Evolutionary conservation across 1,284 basidiomycete genomes (phyloP), one percentile per base, ranked within the genome.

Genomic region (Apiotrichum gracile): DNA sequence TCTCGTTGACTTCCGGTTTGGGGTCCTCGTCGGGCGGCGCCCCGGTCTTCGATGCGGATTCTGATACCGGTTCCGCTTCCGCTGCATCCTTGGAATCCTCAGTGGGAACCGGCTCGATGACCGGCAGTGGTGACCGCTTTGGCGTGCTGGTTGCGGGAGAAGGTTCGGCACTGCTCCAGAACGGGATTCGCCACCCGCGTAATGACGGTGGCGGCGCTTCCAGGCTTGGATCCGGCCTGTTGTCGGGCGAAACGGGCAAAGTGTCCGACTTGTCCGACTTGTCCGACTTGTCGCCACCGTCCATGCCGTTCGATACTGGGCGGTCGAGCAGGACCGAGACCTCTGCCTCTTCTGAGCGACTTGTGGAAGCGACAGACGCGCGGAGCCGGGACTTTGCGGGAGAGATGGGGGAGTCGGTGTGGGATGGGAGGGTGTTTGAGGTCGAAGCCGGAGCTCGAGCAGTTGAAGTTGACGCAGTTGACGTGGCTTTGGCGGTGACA

Each of bases 151-250:
- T n/a, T 8, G 33, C 17, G 33, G 19, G 5, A 16, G 27, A 6
- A n/a, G 26, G 27, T 16, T 22, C 29, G 1, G 29, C 5, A 21
- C 43, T 45, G 31, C 43, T 33, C 43, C 43, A 45, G 21, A 45
- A 45, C 21, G 43, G 43, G 29, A 45, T 45, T 45, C 43, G 43
- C 43, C 43, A 45, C 43, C 43, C 43, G n/a, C 43, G 43, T n/a
- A 29, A 6, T 5, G 29, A 22, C n/a, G 43, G 29, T 13, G 43
- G 43, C 9, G 43, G 31, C 19, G 24, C 5, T 21, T 45, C 43
- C 13, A 45, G 31, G 19, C 26, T 19, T 2, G 43, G 43, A n/a
- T 45, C 43, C 16, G 43, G 43, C 26, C 27, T 45, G 43, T 22
- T 34, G 29, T 12, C 4, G 43, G n/a, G 12, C 29, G 29, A n/a